Evolutionary conservation across 352 stramenopile species (phyloP), one percentile per base, ranked within the genome.

Genomic region (Bremia lactucae): DNA sequence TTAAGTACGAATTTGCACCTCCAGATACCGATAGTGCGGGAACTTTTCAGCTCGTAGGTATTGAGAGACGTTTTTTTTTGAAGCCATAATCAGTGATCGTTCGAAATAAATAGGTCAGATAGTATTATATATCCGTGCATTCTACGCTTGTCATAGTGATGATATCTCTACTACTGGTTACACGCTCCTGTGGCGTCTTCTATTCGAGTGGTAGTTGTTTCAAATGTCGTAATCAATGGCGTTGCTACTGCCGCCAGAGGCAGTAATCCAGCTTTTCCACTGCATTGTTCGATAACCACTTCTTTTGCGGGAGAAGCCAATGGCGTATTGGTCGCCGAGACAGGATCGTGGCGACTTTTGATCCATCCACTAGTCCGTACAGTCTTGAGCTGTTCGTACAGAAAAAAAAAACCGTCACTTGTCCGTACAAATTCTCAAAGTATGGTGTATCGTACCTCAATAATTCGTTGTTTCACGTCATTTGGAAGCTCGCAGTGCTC

Each of bases 311-410:
- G 56, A 13, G 61, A 71, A 10, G 47, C 36, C 2, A 40, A 33
- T 3, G 55, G 49, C 20, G 53, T 55, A 14, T 24, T 63, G 19
- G 49, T 33, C 24, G 28, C 36, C 43, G 58, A 61, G 1, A 45
- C 46, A 25, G 16, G 46, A 37, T 70, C 55, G 38, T 55, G 55
- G 0, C 66, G 63, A 49, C 70, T 80, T 42, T 76, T 82, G 31
- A 68, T 52, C 74, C 74, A 87, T 3, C 74, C 74, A 44, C 62
- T 53, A 13, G 54, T 36, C 36, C 74, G 68, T 29, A 64, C 21
- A 36, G 28, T 62, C 18, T 59, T 68, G 24, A 78, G 58, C 73
- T 85, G 29, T 15, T 31, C 18, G 36, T 13, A 21, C 44, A 6
- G 28, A 48, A 38, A 34, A 39, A 21, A 46, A 42, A 18, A 33